phyloP scores from a whole-genome alignment of 176 grass and related monocot species.

The Carex pumila region DNA sequence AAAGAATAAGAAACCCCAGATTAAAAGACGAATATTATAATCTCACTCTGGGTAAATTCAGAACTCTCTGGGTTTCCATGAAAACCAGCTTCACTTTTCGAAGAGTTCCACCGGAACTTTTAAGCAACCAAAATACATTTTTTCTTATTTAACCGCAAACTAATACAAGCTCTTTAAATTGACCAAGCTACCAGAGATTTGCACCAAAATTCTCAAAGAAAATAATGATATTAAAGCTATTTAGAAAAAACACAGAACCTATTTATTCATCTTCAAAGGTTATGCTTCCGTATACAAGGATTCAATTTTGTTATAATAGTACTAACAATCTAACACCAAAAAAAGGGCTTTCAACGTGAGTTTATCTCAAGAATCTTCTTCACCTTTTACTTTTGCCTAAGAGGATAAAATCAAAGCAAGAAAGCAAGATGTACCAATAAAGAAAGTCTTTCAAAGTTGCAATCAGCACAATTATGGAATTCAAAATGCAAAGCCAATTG shows the following conservation, averaged over 20 bases:
- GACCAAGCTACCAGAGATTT: background rate
- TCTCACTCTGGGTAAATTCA: background rate
- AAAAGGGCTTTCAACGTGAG: background rate
- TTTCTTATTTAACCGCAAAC: background rate
- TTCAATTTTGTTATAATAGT: background rate
- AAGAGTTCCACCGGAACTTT: background rate
- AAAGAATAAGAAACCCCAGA: conserved; percentile 8
- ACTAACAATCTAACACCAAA: background rate
- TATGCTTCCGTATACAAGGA: background rate
- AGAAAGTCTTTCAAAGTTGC: background rate
- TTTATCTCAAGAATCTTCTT: background rate
- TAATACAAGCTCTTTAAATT: background rate
- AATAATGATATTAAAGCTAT: background rate
- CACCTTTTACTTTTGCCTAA: background rate
- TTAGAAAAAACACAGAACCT: background rate
- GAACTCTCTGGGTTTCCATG: background rate
- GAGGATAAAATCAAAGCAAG: background rate
- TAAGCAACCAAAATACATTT: background rate
- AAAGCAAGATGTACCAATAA: background rate
- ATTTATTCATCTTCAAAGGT: background rate
- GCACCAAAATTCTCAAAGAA: background rate
- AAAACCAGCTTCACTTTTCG: background rate
- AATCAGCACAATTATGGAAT: background rate
- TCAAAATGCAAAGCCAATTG: conserved; percentile 2
- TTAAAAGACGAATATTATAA: background rate